A percentile compares a stretch with the other conserved stretches of the same genome.
These are phyloP conservation scores for Starmerella sirachaensis DNA, from an alignment of 805 yeast genomes.

Conservation along the genomic window DNA sequence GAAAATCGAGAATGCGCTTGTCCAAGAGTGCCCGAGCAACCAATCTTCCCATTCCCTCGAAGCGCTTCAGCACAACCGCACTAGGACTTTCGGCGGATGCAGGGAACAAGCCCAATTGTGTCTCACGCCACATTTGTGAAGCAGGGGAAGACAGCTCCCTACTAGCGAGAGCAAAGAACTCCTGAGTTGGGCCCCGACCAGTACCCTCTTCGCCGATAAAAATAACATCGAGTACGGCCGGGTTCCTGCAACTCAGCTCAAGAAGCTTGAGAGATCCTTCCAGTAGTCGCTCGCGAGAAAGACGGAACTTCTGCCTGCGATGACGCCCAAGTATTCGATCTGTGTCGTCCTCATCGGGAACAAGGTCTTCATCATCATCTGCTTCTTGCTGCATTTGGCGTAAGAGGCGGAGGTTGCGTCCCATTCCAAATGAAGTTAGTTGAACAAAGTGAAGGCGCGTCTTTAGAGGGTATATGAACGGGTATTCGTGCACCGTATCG, in stretches of 20 bases:
- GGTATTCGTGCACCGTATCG: conserved; percentile 55
- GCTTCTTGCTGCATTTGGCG: conserved; percentile 47
- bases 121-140: conserved; percentile 57
- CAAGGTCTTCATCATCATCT: conserved; percentile 1
- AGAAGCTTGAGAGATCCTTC: conserved; percentile 71
- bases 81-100: conserved; percentile 19
- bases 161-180: conserved; percentile 75
- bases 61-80: conserved; percentile 34
- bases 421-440: conserved; percentile 74
- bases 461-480: conserved; percentile 76
- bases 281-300: conserved; percentile 57
- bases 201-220: conserved; percentile 89
- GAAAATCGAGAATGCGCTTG: conserved; percentile 74
- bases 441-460: conserved; percentile 67
- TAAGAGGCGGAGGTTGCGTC: conserved; percentile 52
- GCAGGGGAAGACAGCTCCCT: conserved; percentile 51
- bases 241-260: conserved; percentile 62
- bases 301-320: conserved; percentile 64
- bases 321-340: conserved; percentile 49
- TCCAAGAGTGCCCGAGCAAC: conserved; percentile 79
- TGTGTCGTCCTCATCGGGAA: conserved; percentile 2
- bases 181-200: conserved; percentile 92
- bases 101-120: conserved; percentile 57
- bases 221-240: conserved; percentile 75
- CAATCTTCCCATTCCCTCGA: conserved; percentile 64